Conservation (phyloP, 352 stramenopile species). For the Phytophthora citricola region DNA sequence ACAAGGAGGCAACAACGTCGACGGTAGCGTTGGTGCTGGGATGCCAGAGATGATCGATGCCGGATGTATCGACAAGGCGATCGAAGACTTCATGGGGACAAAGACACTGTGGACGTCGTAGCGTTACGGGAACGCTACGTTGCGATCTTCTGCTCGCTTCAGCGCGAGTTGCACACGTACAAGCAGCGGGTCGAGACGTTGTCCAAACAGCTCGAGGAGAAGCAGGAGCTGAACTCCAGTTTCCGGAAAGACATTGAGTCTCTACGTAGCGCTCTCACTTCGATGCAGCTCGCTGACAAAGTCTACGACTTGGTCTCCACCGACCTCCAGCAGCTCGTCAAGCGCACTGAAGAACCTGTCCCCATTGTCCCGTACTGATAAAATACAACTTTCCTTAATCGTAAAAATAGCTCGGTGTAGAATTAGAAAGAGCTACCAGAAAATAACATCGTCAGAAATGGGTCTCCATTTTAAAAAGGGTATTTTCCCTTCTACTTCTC, state of each 20-base stretch:
- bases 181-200: conserved; percentile 63
- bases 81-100: conserved; percentile 52
- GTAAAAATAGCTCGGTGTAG: not conserved
- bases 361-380: conserved; percentile 10
- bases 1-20: conserved; percentile 29
- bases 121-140: conserved; percentile 64
- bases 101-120: conserved; percentile 36
- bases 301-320: conserved; percentile 63
- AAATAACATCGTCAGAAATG: conserved; percentile 22
- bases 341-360: conserved; percentile 22
- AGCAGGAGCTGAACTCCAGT: conserved; percentile 57
- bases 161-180: conserved; percentile 63
- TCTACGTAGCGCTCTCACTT: conserved; percentile 67
- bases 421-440: conserved; percentile 13
- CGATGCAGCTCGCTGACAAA: conserved; percentile 67
- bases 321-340: conserved; percentile 58
- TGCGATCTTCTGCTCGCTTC: conserved; percentile 70
- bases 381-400: not conserved
- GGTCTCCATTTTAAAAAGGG: not conserved
- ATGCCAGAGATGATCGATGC: conserved; percentile 36
- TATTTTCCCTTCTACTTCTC: not conserved
- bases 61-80: conserved; percentile 58
- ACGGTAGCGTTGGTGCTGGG: conserved; percentile 24
- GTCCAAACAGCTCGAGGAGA: conserved; percentile 62
- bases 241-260: conserved; percentile 75